Evolutionary conservation across 2,329 filamentous ascomycete genomes (phyloP), one percentile per base, ranked within the genome.

Genomic region (Colletotrichum sp.): DNA sequence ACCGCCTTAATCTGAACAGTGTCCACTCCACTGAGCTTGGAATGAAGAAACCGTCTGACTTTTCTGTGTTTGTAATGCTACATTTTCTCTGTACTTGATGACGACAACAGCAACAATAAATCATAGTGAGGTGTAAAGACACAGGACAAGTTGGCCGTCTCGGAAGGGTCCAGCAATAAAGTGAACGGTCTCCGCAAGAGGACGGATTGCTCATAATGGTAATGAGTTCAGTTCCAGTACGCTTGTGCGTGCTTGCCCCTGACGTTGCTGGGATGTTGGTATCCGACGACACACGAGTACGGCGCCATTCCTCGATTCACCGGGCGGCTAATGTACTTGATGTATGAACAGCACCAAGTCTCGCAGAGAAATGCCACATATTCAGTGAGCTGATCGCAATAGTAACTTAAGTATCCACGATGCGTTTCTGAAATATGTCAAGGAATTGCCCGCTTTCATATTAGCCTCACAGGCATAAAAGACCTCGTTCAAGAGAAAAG

Each of bases 341-440:
- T n/a, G 1, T 12, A 49, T 2, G 9, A 0, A 49, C 39, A n/a
- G 39, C 39, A 49, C 5, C 18, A n/a, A n/a, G 1, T 49, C 39
- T 12, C 39, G 0, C 39, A 6, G 9, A 49, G 5, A 2, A n/a
- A 49, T n/a, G 4, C 18, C 39, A n/a, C 39, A 49, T n/a, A 1
- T 0, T 44, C 1, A 6, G 7, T 12, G 4, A n/a, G 18, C 39
- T 0, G 7, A 12, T 44, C 8, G 3, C 39, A 0, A n/a, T 49
- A 4, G 39, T 5, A n/a, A 44, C 18, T n/a, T n/a, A 44, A n/a
- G 0, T 49, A n/a, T 49, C 39, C 18, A 12, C 18, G 39, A n/a
- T 10, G 4, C 18, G 5, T n/a, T 0, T 44, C 8, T 44, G 39
- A 2, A 44, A 44, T 3, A n/a, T 18, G 15, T 44, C 18, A 9